phyloP scores from a whole-genome alignment of 2,329 filamentous ascomycete species.

The Aureobasidium namibiae region DNA sequence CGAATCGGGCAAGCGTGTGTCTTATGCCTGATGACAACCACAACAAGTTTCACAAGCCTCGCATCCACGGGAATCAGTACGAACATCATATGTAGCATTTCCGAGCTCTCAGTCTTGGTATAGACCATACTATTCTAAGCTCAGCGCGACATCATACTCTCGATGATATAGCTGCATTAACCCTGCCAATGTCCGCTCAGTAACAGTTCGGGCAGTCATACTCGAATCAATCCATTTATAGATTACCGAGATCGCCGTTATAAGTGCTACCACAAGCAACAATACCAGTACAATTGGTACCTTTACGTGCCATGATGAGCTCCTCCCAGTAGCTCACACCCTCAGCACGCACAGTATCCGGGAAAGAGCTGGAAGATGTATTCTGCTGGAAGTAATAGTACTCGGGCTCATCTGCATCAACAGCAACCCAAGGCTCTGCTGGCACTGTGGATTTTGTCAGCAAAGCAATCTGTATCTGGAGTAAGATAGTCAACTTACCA shows the following conservation, averaged over 20 bases:
- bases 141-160: too few relatives aligned
- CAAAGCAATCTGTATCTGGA: neutral
- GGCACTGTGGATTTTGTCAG: conserved; percentile 18
- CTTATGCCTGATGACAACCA: neutral
- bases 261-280: conserved; percentile 16
- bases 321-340: conserved; percentile 31
- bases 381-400: conserved; percentile 9
- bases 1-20: neutral
- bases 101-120: too few relatives aligned
- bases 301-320: conserved; percentile 19
- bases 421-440: conserved; percentile 2
- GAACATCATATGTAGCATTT: too few relatives aligned
- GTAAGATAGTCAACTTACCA: conserved; percentile 10
- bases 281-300: conserved; percentile 19
- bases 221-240: neutral
- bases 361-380: conserved; percentile 17
- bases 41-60: too few relatives aligned
- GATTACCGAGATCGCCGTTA: conserved; percentile 12
- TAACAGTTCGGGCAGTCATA: too few relatives aligned
- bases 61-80: too few relatives aligned
- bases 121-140: too few relatives aligned
- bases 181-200: too few relatives aligned
- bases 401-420: conserved; percentile 12
- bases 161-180: too few relatives aligned
- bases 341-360: conserved; percentile 38